Conservation (phyloP, 192 early-diverging fungal species). For the Phycomyces nitens region DNA sequence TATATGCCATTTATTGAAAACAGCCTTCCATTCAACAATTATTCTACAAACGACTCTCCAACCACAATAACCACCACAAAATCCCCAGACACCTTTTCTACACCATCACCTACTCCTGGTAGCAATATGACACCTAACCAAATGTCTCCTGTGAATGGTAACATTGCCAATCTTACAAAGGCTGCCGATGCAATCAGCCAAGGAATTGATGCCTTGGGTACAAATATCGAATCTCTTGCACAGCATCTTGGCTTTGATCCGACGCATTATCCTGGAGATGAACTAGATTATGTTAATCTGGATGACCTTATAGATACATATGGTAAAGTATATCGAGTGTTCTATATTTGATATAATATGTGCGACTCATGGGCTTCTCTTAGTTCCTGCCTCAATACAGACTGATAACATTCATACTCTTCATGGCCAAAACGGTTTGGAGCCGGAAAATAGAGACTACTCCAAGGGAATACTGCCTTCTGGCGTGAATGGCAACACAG, state of each 20-base stretch:
- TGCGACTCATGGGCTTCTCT: too few species aligned
- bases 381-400: too few species aligned
- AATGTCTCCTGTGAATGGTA: background rate
- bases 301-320: slow-evolving; percentile 26
- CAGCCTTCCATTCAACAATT: too few species aligned
- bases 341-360: too few species aligned
- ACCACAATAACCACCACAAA: background rate
- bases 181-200: slow-evolving; percentile 1
- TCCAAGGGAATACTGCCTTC: too few species aligned
- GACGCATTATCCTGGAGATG: slow-evolving; percentile 11
- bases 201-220: slow-evolving; percentile 15
- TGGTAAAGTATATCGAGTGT: background rate
- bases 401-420: too few species aligned
- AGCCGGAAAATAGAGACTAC: too few species aligned
- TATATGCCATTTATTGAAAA: background rate
- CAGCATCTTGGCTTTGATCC: slow-evolving; percentile 28
- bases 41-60: background rate
- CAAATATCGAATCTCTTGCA: slow-evolving; percentile 13
- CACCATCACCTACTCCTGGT: background rate
- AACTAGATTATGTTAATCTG: slow-evolving; percentile 29
- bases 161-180: slow-evolving; percentile 1
- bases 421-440: too few species aligned
- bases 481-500: too few species aligned
- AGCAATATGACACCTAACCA: slow-evolving; percentile 1
- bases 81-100: background rate